Evolutionary conservation across 106 monocot genomes (phyloP).

Genomic region (Dendrobium chrysotoxum): DNA sequence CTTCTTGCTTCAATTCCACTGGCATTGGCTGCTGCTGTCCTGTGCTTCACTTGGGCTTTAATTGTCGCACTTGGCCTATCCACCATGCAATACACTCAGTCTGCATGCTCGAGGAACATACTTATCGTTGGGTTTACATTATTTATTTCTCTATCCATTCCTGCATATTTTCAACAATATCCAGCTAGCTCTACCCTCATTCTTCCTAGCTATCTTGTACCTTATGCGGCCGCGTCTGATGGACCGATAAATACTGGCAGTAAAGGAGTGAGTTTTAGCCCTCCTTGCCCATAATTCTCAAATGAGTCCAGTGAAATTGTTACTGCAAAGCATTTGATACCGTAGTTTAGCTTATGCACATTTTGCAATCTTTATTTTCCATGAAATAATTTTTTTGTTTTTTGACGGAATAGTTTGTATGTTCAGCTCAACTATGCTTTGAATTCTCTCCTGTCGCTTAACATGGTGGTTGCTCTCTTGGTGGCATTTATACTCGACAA

Average conservation of each 20-base stretch:
- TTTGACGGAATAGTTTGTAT: neutral
- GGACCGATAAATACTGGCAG: constrained; percentile 69
- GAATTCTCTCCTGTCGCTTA: constrained; percentile 80
- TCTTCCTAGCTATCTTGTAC: constrained; percentile 84
- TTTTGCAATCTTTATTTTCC: too few species aligned
- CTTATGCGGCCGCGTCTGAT: constrained; percentile 84
- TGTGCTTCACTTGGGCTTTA: constrained; percentile 95
- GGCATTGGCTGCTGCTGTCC: constrained; percentile 83
- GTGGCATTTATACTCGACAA: constrained; percentile 92
- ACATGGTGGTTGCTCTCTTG: constrained; percentile 86
- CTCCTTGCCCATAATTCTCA: neutral
- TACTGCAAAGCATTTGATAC: too few species aligned
- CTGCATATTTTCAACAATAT: constrained; percentile 91
- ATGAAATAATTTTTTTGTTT: neutral
- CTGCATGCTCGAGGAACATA: constrained; percentile 82
- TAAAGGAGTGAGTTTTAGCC: constrained; percentile 45
- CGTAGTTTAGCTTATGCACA: too few species aligned
- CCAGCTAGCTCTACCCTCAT: constrained; percentile 66
- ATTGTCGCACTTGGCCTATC: constrained; percentile 81
- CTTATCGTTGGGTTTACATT: constrained; percentile 95
- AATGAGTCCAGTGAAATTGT: too few species aligned
- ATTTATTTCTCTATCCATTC: constrained; percentile 86
- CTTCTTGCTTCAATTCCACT: constrained; percentile 90
- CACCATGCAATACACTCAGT: constrained; percentile 77
- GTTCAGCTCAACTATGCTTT: constrained; percentile 72